Evolutionary conservation across 345 rosid genomes (phyloP), one percentile per base, ranked within the genome.

Genomic region (Bruguiera gymnorhiza): DNA sequence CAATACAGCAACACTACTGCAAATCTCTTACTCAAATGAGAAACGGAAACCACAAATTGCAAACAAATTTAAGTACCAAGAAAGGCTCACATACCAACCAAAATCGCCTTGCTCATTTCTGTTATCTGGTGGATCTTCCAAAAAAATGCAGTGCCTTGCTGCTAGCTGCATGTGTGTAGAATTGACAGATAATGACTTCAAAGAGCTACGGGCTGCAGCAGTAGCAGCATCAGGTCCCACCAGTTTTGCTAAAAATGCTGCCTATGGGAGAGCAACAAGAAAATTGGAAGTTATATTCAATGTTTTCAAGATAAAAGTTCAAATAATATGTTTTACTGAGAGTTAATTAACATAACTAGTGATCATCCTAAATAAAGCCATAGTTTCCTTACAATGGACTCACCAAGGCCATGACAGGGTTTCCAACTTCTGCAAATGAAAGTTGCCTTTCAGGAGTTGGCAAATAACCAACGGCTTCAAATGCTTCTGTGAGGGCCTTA

Each of bases 321-420:
- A 11, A 63, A 58, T 31, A 19, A n/a, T 23, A 46, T 21, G 24
- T 27, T 54, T 56, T 15, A 6, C 62, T 13, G 18, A 43, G 15
- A 43, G 50, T 43, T 13, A 5, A 43, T 43, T 24, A 43, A 46
- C 32, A 24, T 13, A 13, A 43, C 50, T 11, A 9, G 15, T 43
- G 50, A 13, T 43, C 18, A 43, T 11, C 18, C 50, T 43, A 10
- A 20, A 60, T 43, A 66, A 60, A 60, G 48, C 54, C 58, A 43
- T 6, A 16, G 46, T 68, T 75, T 88, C 95, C 78, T 79, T 43
- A 43, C 18, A 43, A 43, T 88, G 27, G 81, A 73, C 98, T 81
- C 84, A 92, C 99, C 97, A 95, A 75, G 65, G 98, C 98, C 96
- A 95, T 95, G 75, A 83, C 97, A 65, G 99, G 99, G 75, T 90